A percentile compares a stretch with the other conserved stretches of the same genome.
Evolutionary conservation across 495 filamentous ascomycete genomes (phyloP).

Genomic region (Friedmanniomyces endolithicus): DNA sequence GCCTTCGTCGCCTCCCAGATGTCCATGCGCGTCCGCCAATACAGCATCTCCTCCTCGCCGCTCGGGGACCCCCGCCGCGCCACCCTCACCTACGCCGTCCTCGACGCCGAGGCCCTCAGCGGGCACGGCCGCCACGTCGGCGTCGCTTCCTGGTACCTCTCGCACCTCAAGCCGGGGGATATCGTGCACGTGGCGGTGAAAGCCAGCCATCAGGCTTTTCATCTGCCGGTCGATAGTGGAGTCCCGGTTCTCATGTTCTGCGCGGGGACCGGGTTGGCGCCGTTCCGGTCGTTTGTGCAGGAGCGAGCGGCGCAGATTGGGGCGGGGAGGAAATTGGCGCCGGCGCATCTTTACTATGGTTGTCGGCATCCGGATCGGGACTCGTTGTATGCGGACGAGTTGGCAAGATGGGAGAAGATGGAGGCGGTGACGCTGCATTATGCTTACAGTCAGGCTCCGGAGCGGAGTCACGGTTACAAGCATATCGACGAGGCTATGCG

Average conservation of each 20-base stretch:
- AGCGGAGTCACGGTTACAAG: constrained; percentile 16
- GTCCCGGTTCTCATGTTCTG: constrained; percentile 42
- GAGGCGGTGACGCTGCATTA: constrained; percentile 22
- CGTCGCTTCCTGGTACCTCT: constrained; percentile 24
- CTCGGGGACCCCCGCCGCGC: constrained; percentile 45
- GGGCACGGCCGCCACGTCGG: constrained; percentile 11
- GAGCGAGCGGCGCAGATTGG: constrained; percentile 22
- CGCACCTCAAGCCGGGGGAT: constrained; percentile 43
- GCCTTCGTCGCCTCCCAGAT: constrained; percentile 59
- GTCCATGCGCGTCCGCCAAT: constrained; percentile 66
- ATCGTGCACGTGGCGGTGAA: constrained; percentile 51
- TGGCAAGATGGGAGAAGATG: constrained; percentile 20
- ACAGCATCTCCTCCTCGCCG: constrained; percentile 69
- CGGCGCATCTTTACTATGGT: constrained; percentile 27
- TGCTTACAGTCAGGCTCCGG: constrained; percentile 18
- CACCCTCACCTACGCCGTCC: constrained; percentile 55
- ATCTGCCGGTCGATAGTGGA: constrained; percentile 43
- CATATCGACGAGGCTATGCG: constrained; percentile 6
- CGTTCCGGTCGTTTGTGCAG: constrained; percentile 27
- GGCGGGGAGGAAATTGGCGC: constrained; percentile 25
- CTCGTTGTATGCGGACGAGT: constrained; percentile 18
- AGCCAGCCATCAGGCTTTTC: constrained; percentile 48
- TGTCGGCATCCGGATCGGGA: constrained; percentile 20
- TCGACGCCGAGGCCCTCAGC: constrained; percentile 43
- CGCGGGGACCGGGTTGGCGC: constrained; percentile 26